These are phyloP conservation scores for Microthlaspi erraticum DNA, from an alignment of 345 rosid genomes.

Conservation along the genomic window DNA sequence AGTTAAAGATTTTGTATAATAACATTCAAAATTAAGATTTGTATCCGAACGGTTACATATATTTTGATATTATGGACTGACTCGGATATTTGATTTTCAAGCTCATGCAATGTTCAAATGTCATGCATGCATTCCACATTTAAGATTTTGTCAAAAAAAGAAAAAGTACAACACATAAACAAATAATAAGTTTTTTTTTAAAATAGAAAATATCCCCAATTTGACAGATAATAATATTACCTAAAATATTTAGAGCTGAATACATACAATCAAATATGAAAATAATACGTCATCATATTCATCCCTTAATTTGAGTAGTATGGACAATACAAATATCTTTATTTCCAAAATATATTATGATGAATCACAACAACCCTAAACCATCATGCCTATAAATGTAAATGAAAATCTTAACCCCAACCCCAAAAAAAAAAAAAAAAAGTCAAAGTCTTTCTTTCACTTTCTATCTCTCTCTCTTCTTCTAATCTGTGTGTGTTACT, in stretches of 20 bases:
- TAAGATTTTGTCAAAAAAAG: neutral
- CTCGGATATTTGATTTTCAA: too few relatives aligned
- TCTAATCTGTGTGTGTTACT: neutral
- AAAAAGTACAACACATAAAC: neutral
- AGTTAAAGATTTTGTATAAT: too few relatives aligned
- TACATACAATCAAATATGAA: neutral
- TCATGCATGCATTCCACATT: constrained; percentile 22
- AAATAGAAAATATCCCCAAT: neutral
- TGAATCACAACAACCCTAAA: constrained; percentile 32
- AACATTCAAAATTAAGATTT: too few relatives aligned
- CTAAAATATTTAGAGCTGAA: neutral
- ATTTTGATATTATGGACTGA: too few relatives aligned
- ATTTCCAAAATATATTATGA: neutral
- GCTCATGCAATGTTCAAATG: neutral
- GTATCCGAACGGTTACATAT: too few relatives aligned
- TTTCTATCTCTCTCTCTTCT: neutral
- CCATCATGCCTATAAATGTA: neutral
- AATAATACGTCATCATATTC: constrained; percentile 11
- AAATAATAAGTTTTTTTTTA: neutral
- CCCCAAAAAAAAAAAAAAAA: neutral
- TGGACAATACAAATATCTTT: neutral
- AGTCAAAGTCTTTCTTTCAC: constrained; percentile 32
- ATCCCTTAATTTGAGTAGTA: neutral
- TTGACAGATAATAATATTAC: neutral
- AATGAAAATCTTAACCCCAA: neutral